Conservation (phyloP, 495 filamentous ascomycete species). For the Tuber brumale region DNA sequence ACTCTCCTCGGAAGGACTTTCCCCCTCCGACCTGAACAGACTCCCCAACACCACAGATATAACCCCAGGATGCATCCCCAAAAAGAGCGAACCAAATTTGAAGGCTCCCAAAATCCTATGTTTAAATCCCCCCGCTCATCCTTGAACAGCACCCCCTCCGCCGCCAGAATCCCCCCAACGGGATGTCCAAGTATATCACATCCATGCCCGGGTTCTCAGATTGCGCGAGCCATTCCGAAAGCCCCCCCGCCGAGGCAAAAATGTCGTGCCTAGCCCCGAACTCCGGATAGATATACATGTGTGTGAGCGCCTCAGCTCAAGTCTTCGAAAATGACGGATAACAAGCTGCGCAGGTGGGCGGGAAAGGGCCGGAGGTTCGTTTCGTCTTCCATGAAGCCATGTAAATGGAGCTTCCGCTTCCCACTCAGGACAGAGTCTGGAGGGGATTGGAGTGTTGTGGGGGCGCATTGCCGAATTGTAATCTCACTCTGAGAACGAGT, state of each 20-base stretch:
- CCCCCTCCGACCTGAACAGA: conserved; percentile 59
- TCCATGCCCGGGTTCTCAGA: conserved; percentile 71
- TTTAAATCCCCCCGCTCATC: conserved; percentile 39
- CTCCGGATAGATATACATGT: conserved; percentile 82
- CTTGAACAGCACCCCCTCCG: conserved; percentile 65
- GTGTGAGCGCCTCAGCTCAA: conserved; percentile 76
- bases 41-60: conserved; percentile 72
- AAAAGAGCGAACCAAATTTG: too few species aligned
- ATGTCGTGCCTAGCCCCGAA: conserved; percentile 78
- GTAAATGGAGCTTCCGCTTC: conserved; percentile 63
- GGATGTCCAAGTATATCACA: conserved; percentile 75
- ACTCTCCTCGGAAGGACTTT: conserved; percentile 37
- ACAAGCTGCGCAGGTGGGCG: conserved; percentile 71
- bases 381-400: conserved; percentile 89
- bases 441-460: background rate
- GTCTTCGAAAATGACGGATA: conserved; percentile 57
- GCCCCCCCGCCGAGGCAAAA: conserved; percentile 65
- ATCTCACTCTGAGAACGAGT: too few species aligned
- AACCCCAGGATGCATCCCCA: conserved; percentile 83
- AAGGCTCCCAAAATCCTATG: conserved; percentile 76
- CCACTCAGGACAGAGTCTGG: background rate
- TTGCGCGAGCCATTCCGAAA: conserved; percentile 70
- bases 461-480: too few species aligned
- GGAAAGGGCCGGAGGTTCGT: conserved; percentile 85
- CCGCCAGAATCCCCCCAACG: conserved; percentile 77